Conservation (phyloP, 75 land plant species). For the Isoetes taiwanensis region DNA sequence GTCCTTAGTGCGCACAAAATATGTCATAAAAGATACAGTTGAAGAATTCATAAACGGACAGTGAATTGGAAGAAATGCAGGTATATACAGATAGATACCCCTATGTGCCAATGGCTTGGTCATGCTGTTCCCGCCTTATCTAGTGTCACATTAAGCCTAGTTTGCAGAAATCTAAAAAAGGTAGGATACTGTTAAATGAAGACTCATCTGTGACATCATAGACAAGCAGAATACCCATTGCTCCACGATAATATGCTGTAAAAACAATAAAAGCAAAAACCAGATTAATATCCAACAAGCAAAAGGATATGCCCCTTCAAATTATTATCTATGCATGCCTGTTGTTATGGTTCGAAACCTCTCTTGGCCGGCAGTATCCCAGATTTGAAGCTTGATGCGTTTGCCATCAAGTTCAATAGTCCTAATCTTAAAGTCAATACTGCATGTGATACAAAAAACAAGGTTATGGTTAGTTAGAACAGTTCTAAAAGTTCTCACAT, state of each 20-base stretch:
- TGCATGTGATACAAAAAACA: conserved; percentile 3
- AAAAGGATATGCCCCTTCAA: background rate
- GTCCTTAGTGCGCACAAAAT: too few relatives aligned
- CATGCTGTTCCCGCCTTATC: too few relatives aligned
- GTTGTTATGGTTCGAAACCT: conserved; percentile 61
- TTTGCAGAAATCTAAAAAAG: too few relatives aligned
- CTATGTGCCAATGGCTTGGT: too few relatives aligned
- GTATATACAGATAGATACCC: too few relatives aligned
- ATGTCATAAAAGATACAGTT: too few relatives aligned
- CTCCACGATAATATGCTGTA: conserved; percentile 26
- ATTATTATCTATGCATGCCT: conserved; percentile 15
- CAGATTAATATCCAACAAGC: background rate
- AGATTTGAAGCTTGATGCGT: conserved; percentile 68
- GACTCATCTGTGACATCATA: conserved; percentile 21
- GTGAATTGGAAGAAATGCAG: too few relatives aligned
- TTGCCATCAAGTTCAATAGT: conserved; percentile 68
- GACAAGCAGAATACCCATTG: conserved; percentile 18
- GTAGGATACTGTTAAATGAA: conserved; percentile 4
- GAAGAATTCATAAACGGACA: too few relatives aligned
- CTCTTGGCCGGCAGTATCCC: conserved; percentile 88
- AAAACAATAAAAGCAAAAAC: background rate
- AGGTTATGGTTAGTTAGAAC: background rate
- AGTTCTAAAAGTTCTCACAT: background rate
- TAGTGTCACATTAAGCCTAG: too few relatives aligned
- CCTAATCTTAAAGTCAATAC: conserved; percentile 70